Evolutionary conservation across 805 yeast genomes (phyloP), one percentile per base, ranked within the genome.

Genomic region (Hanseniaspora thailandica): DNA sequence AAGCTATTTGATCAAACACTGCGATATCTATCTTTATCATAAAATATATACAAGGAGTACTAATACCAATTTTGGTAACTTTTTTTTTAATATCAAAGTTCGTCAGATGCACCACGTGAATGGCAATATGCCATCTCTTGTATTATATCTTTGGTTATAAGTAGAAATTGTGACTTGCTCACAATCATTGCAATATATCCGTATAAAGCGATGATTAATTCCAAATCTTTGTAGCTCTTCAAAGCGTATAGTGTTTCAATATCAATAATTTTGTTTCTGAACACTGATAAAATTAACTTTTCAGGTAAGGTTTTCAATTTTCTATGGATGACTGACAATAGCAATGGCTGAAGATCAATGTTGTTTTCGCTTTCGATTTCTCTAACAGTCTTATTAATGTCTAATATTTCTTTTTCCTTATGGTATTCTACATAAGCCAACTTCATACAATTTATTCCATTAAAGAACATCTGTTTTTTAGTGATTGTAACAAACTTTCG

Each of bases 201-300:
- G 30, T 41, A 43, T 13, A 50, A 12, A 5, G 54, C 47, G 2
- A 50, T 4, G 15, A 50, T 12, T 15, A 45, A n/a, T 28, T 50
- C 47, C 22, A 50, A 3, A 35, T 50, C 38, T 28, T 50, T 50
- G 20, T 30, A 43, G 6, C 8, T 19, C 35, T 4, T 30, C 1
- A 6, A 7, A 5, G 10, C 13, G 9, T 19, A 13, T n/a, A 43
- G 4, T 28, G 23, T 2, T 26, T 10, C 17, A 43, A 13, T 5
- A n/a, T 17, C 46, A 17, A 26, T 8, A 1, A 26, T 19, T 6
- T 43, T n/a, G 17, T 30, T 43, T 26, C 35, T 43, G 46, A 17
- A 43, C 12, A 25, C 19, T 6, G 20, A 15, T 19, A 43, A 13
- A 25, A 26, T n/a, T 5, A 17, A n/a, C 7, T 26, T 23, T 8